Conservation (phyloP, 306 rosid species). For the Sphenostylis stenocarpa region DNA sequence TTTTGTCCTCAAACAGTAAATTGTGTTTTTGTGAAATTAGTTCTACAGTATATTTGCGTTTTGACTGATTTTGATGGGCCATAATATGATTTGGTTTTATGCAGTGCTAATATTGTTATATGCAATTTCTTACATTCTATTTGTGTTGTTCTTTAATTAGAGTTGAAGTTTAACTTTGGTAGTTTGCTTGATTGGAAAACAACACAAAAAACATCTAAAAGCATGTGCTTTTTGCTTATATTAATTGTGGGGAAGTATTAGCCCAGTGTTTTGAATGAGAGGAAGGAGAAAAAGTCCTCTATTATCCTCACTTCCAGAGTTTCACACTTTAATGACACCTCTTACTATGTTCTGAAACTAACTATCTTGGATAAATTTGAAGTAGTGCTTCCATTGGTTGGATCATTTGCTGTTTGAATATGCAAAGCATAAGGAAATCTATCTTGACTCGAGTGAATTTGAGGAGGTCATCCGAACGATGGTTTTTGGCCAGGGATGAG, state of each 20-base stretch:
- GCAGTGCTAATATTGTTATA: background rate
- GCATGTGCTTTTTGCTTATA: background rate
- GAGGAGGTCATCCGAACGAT: constrained; percentile 45
- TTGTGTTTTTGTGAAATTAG: background rate
- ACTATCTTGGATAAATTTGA: constrained; percentile 8
- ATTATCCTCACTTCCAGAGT: background rate
- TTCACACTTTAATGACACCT: background rate
- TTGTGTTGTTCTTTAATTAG: background rate
- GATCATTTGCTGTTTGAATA: constrained; percentile 32
- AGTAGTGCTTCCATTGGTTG: constrained; percentile 11
- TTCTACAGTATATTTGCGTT: background rate
- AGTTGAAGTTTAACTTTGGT: background rate
- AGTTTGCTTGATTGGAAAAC: background rate
- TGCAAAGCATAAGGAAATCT: constrained; percentile 67
- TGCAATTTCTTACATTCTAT: no score
- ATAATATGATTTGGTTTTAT: background rate
- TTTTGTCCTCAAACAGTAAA: background rate
- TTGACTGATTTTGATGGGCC: constrained; percentile 17
- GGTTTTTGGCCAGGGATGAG: constrained; percentile 36
- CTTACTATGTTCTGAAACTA: background rate
- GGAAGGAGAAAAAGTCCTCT: background rate
- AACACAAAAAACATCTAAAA: background rate
- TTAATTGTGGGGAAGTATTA: background rate
- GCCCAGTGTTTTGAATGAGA: background rate
- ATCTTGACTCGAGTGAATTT: constrained; percentile 56